A percentile compares a stretch with the other conserved stretches of the same genome.
Evolutionary conservation across 2,329 filamentous ascomycete species (phyloP).

Genomic region (Penicillium oxalicum): DNA sequence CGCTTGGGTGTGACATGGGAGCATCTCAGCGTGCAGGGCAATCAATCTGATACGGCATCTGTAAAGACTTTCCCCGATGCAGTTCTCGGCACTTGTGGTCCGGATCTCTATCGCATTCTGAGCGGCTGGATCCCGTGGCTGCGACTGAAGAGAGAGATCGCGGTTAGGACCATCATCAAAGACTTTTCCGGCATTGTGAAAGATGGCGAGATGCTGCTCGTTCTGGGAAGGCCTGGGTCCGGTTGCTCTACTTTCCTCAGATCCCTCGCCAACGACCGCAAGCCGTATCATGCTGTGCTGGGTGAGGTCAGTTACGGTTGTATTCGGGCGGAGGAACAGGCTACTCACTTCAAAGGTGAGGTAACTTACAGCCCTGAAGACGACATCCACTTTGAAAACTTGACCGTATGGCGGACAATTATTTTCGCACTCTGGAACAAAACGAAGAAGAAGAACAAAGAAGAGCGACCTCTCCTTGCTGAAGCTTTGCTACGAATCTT

Average conservation of each 20-base stretch:
- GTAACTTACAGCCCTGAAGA: constrained; percentile 75
- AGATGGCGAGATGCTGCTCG: constrained; percentile 58
- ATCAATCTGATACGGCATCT: no score
- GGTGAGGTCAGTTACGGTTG: constrained; percentile 69
- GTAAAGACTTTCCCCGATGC: constrained; percentile 69
- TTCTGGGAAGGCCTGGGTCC: constrained; percentile 65
- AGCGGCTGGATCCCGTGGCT: constrained; percentile 49
- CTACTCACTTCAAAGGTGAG: constrained; percentile 65
- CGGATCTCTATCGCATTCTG: constrained; percentile 65
- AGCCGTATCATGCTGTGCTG: constrained; percentile 58
- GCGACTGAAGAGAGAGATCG: constrained; percentile 43
- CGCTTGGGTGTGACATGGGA: no score
- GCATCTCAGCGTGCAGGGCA: no score
- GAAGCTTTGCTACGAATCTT: constrained; percentile 70
- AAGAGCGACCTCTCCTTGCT: constrained; percentile 62
- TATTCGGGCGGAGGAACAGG: constrained; percentile 61
- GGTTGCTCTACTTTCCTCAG: constrained; percentile 75
- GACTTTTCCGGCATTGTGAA: constrained; percentile 63
- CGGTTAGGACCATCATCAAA: constrained; percentile 54
- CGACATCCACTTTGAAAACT: constrained; percentile 64
- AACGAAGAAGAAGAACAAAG: constrained; percentile 60
- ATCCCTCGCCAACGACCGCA: constrained; percentile 64
- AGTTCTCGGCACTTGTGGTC: constrained; percentile 71
- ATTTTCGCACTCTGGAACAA: constrained; percentile 70
- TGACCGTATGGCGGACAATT: constrained; percentile 73